Evolutionary conservation across 23 red algal genomes (phyloP), one percentile per base, ranked within the genome.

Genomic region (Chondrus crispus): DNA sequence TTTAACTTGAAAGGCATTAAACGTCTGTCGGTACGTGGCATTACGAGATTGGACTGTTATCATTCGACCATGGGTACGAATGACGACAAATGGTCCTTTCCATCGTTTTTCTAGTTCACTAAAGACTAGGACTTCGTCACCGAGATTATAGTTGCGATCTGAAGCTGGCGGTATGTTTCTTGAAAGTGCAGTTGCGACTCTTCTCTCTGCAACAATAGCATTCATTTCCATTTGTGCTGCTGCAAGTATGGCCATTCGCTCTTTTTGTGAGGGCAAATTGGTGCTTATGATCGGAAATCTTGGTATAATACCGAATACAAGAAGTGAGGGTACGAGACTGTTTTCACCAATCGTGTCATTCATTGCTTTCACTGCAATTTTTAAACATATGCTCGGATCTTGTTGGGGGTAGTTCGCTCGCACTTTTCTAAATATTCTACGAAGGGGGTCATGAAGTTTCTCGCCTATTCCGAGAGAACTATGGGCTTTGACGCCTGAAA

Each of bases 271-370:
- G 5, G 71, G 71, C 39, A 5, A 22, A 20, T 38, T 20, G 44
- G 5, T 40, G 36, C 44, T 47, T 47, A 76, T n/a, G 44, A 39
- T 76, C 44, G 71, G 71, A 38, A 76, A 76, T 20, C 71, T 42
- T 40, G 71, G 29, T 12, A 37, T 26, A 4, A 76, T 76, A 40
- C 5, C 43, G 43, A 76, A 76, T 45, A 76, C 71, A 8, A 76
- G 38, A 45, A 76, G 44, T 45, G 71, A 76, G 39, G 71, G 6
- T 8, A 76, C 71, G 7, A 39, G 44, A 47, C 71, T 39, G 26
- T 76, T 47, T 76, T 42, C 38, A 26, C 71, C 71, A 22, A 76
- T 76, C 20, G 71, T 39, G 22, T 76, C 71, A 76, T 76, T 76
- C 10, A 42, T 45, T 22, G 71, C 71, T 47, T 76, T 76, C 20